A percentile compares a stretch with the other conserved stretches of the same genome.
These are phyloP conservation scores for Cryphonectria parasitica DNA, from an alignment of 2,329 filamentous ascomycete genomes.

Conservation along the genomic window DNA sequence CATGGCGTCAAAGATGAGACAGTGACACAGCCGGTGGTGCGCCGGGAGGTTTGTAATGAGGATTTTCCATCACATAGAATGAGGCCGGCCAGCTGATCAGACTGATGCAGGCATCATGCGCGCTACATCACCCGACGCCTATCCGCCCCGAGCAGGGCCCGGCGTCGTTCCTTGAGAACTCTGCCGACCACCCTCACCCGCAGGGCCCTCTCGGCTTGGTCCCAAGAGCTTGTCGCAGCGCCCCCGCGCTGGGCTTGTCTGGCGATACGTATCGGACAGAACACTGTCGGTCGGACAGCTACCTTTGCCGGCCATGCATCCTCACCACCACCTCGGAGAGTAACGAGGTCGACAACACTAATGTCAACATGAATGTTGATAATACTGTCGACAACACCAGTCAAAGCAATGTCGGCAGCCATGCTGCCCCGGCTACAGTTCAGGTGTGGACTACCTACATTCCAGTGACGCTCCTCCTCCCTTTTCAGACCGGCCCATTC, in stretches of 20 bases:
- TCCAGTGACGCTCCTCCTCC: too few relatives aligned
- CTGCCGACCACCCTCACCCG: not conserved
- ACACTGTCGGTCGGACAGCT: not conserved
- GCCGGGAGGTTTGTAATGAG: not conserved
- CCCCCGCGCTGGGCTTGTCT: not conserved
- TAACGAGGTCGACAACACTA: too few relatives aligned
- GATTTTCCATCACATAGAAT: not conserved
- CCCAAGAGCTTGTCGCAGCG: not conserved
- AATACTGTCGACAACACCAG: too few relatives aligned
- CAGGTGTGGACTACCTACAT: too few relatives aligned
- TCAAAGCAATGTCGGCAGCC: too few relatives aligned
- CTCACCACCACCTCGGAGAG: too few relatives aligned
- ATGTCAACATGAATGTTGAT: too few relatives aligned
- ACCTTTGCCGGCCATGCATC: not conserved
- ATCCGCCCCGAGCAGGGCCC: not conserved
- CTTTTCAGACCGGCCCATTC: too few relatives aligned
- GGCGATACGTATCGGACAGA: not conserved
- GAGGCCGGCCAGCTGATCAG: not conserved
- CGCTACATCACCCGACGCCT: not conserved
- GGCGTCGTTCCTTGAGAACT: not conserved
- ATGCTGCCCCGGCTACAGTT: too few relatives aligned
- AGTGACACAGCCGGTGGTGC: not conserved
- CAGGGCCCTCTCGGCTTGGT: too few relatives aligned
- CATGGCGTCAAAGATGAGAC: not conserved
- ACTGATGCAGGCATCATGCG: not conserved